Percentiles rank a stretch among this genome's conserved stretches.
These are phyloP conservation scores for Cystoisospora suis DNA, from an alignment of 169 alveolate genomes.

Conservation along the genomic window DNA sequence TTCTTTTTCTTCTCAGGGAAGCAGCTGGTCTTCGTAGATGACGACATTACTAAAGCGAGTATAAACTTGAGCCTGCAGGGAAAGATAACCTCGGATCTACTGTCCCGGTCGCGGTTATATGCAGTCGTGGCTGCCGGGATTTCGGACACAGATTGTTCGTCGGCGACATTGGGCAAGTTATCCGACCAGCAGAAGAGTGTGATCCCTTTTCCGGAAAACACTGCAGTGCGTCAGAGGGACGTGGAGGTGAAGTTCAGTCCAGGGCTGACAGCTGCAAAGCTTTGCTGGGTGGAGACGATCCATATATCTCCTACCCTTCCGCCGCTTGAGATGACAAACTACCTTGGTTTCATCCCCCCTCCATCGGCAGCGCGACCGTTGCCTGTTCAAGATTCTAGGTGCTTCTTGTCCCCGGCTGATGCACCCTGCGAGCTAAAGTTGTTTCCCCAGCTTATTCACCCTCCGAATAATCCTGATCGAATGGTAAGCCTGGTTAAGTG, in stretches of 20 bases:
- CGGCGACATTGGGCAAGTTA: neutral
- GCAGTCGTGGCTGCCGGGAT: too few relatives aligned
- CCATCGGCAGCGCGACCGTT: neutral
- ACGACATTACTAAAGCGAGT: too few relatives aligned
- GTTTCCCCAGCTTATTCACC: too few relatives aligned
- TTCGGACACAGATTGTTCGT: neutral
- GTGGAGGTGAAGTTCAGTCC: neutral
- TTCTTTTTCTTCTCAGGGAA: too few relatives aligned
- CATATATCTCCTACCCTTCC: neutral
- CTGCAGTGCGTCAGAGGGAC: neutral
- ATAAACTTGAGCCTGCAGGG: too few relatives aligned
- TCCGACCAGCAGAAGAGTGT: neutral
- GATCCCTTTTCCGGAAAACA: neutral
- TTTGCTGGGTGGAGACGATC: neutral
- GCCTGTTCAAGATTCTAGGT: neutral
- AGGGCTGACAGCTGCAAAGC: constrained; percentile 15
- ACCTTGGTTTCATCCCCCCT: neutral
- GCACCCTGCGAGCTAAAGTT: neutral
- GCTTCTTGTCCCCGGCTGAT: neutral
- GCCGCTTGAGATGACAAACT: neutral
- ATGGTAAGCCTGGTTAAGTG: too few relatives aligned
- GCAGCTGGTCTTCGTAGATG: too few relatives aligned
- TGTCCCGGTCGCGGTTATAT: too few relatives aligned
- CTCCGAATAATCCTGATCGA: too few relatives aligned
- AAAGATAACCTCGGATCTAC: too few relatives aligned